phyloP scores from a whole-genome alignment of 305 asterid species.

The Rubia tinctorum region DNA sequence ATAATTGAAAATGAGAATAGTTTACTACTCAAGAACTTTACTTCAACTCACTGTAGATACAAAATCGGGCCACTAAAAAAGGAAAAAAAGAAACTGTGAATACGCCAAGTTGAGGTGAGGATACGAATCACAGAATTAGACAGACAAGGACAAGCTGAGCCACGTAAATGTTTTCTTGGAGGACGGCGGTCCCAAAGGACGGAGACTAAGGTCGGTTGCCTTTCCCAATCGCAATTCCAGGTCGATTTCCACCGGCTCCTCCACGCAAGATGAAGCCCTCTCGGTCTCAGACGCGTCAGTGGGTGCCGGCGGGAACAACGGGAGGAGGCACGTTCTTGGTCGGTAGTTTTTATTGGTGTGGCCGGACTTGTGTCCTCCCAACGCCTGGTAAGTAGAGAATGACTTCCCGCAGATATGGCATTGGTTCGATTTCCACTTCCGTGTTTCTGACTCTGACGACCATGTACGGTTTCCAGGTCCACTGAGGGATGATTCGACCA shows the following conservation, averaged over 20 bases:
- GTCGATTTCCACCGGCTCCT: not conserved
- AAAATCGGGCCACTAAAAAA: too few species aligned
- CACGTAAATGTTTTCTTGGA: not conserved
- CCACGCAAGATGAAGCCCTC: too few species aligned
- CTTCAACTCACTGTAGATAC: not conserved
- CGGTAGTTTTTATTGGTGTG: not conserved
- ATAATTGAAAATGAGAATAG: too few species aligned
- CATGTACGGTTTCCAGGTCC: not conserved
- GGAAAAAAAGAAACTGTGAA: too few species aligned
- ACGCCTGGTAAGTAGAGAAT: not conserved
- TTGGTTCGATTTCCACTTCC: not conserved
- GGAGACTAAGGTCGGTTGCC: too few species aligned
- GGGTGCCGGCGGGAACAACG: too few species aligned
- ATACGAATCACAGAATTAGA: too few species aligned
- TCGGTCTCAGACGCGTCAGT: too few species aligned
- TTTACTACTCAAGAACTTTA: not conserved
- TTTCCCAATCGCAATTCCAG: not conserved
- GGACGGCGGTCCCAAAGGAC: too few species aligned
- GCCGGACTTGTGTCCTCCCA: not conserved
- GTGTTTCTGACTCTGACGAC: not conserved
- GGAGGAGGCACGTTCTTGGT: too few species aligned
- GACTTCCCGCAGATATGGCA: not conserved
- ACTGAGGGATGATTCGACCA: not conserved
- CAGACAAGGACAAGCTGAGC: not conserved
- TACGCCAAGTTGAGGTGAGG: not conserved